Base-by-base conservation (phyloP, 768 basidiomycete genomes). In the Suillus subluteus region DNA sequence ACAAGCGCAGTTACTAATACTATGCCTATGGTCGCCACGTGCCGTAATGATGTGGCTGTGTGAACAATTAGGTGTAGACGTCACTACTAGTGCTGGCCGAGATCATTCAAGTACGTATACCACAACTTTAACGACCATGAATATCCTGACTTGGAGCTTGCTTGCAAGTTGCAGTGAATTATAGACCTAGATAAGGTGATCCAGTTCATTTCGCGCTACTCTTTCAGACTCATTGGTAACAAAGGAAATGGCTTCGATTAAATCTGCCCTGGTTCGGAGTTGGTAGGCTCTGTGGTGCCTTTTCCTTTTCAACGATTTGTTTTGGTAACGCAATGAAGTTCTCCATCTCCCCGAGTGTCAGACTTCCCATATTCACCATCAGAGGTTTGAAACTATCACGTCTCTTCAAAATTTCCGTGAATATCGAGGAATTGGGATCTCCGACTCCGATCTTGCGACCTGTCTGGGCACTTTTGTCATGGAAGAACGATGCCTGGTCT, bases 21-120 rank as follows among this genome's bases (percentile, higher is more conserved):
- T 16, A 43, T 6, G 16, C 37, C 37, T 37, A 58, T 23, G 56
- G 40, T 59, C 9, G 40, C 58, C 59, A 61, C 59, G 59, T 61
- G 41, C 5, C 41, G 30, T 61, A 43, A 61, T 43, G 11, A 21
- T 43, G 26, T 61, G 59, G 40, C 59, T 61, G 59, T 61, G 59
- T 26, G 40, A 30, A 41, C 41, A 43, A 30, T 43, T 23, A 40
- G 40, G 40, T 5, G 40, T 13, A 41, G 6, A 41, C 35, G 35
- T 35, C 35, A 35, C 35, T 35, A 5, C 26, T 26, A 26, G 26
- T 26, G 26, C 35, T 5, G 35, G 4, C 35, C 35, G 6, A 40
- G 41, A 16, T 41, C 15, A 41, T 41, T 16, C 15, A 15, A 4
- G 41, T 41, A 16, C 6, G 40, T 40, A 44, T 44, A 41, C 41